These are phyloP conservation scores for Drosera spatulata DNA, from an alignment of 179 eudicot genomes.

Conservation along the genomic window DNA sequence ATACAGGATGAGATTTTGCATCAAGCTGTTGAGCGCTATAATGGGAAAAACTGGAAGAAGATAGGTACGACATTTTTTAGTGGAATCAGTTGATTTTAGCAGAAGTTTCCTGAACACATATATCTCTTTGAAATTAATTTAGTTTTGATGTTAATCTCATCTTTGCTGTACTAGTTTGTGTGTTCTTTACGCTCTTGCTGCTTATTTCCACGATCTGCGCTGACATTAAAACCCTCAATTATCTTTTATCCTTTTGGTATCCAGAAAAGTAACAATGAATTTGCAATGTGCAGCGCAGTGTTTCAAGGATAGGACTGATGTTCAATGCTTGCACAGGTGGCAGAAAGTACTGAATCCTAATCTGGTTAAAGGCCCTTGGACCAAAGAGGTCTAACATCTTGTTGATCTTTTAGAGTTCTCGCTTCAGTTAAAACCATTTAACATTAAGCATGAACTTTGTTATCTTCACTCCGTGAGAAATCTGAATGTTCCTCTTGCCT, in stretches of 20 bases:
- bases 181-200: too few species aligned
- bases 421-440: too few species aligned
- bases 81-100: too few species aligned
- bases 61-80: constrained; percentile 44
- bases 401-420: too few species aligned
- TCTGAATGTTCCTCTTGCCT: background rate
- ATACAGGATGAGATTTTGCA: constrained; percentile 81
- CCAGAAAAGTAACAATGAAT: background rate
- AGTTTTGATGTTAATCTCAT: too few species aligned
- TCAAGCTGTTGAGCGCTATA: constrained; percentile 77
- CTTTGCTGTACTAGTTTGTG: too few species aligned
- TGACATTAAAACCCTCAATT: too few species aligned
- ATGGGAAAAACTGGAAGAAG: constrained; percentile 98
- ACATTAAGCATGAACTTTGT: too few species aligned
- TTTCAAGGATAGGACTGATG: constrained; percentile 94
- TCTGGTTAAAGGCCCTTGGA: constrained; percentile 98
- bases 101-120: background rate
- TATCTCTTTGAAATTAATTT: background rate
- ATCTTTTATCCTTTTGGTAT: too few species aligned
- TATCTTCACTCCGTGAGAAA: too few species aligned
- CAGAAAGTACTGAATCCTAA: constrained; percentile 96
- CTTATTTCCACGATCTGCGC: too few species aligned
- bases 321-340: constrained; percentile 97
- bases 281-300: constrained; percentile 65
- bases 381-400: constrained; percentile 59